Evolutionary conservation across 1,139 yeast genomes (phyloP).

Genomic region (Yamadazyma siamensis): DNA sequence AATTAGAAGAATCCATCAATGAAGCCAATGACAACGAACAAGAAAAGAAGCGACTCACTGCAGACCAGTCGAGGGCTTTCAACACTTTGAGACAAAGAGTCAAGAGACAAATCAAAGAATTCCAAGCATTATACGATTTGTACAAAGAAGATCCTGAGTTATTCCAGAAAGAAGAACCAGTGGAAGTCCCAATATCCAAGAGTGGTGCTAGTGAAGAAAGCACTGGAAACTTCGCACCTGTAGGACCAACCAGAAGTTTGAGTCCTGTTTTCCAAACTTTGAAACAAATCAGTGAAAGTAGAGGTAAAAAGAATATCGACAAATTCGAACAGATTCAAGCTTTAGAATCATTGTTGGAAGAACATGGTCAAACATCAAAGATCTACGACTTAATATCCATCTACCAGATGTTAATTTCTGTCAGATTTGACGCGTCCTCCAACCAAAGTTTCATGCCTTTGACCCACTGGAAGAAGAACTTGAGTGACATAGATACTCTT

Average conservation of each 20-base stretch:
- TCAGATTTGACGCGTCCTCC: constrained; percentile 78
- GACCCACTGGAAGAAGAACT: constrained; percentile 76
- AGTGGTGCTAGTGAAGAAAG: constrained; percentile 16
- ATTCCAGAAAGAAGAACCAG: constrained; percentile 55
- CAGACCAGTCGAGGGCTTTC: constrained; percentile 82
- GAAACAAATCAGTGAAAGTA: constrained; percentile 74
- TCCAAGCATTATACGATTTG: constrained; percentile 52
- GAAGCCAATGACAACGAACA: constrained; percentile 59
- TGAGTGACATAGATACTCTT: constrained; percentile 58
- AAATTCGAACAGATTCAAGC: constrained; percentile 70
- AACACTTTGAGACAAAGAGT: constrained; percentile 88
- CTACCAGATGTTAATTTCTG: constrained; percentile 78
- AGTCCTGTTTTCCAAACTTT: constrained; percentile 68
- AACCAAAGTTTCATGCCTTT: constrained; percentile 72
- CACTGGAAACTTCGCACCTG: constrained; percentile 16
- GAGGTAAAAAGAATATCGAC: constrained; percentile 96
- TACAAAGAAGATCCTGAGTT: constrained; percentile 71
- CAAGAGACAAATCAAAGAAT: constrained; percentile 74
- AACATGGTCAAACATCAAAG: constrained; percentile 16
- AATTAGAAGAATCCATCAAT: constrained; percentile 67
- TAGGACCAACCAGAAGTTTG: constrained; percentile 22
- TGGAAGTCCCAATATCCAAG: constrained; percentile 21
- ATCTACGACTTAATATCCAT: constrained; percentile 79
- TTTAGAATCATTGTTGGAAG: constrained; percentile 62
- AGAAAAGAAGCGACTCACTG: constrained; percentile 69